A percentile compares a stretch with the other conserved stretches of the same genome.
Evolutionary conservation across 768 basidiomycete genomes (phyloP).

Genomic region (Leccinum subtestaceum): DNA sequence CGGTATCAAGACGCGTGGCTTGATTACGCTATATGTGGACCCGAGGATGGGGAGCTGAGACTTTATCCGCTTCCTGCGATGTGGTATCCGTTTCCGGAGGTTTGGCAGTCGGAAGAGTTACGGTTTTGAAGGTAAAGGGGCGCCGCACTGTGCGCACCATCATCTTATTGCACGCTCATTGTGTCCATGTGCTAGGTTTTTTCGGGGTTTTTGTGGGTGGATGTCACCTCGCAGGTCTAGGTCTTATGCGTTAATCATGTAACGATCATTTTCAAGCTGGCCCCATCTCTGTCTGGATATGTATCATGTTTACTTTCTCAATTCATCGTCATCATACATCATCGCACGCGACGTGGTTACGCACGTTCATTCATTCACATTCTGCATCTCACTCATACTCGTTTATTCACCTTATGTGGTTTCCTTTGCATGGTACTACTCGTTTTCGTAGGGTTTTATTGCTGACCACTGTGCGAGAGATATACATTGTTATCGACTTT

Average conservation of each 20-base stretch:
- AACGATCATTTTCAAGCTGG: conserved; percentile 7
- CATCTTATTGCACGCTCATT: neutral
- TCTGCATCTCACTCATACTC: conserved; percentile 9
- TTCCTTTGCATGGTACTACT: neutral
- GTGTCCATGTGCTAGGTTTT: neutral
- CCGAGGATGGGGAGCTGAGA: conserved; percentile 18
- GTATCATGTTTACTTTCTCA: neutral
- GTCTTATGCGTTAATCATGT: conserved; percentile 17
- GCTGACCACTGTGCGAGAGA: neutral
- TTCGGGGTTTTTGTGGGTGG: conserved; percentile 7
- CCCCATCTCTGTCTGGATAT: conserved; percentile 7
- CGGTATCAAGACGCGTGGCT: conserved; percentile 37
- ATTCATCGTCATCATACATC: conserved; percentile 18
- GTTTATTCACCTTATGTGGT: neutral
- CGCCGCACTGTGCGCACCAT: neutral
- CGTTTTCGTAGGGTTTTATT: neutral
- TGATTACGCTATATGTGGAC: conserved; percentile 29
- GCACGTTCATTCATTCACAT: conserved; percentile 13
- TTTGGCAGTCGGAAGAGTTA: conserved; percentile 29
- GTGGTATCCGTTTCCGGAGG: conserved; percentile 37
- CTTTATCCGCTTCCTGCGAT: conserved; percentile 25
- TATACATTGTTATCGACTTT: conserved; percentile 9
- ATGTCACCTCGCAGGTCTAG: conserved; percentile 14
- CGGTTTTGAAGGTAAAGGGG: conserved; percentile 18
- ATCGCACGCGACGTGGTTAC: conserved; percentile 11